Percentiles rank a stretch among this genome's conserved stretches.
phyloP scores from a whole-genome alignment of 2,329 filamentous ascomycete species.

The Alternaria tenuissima region DNA sequence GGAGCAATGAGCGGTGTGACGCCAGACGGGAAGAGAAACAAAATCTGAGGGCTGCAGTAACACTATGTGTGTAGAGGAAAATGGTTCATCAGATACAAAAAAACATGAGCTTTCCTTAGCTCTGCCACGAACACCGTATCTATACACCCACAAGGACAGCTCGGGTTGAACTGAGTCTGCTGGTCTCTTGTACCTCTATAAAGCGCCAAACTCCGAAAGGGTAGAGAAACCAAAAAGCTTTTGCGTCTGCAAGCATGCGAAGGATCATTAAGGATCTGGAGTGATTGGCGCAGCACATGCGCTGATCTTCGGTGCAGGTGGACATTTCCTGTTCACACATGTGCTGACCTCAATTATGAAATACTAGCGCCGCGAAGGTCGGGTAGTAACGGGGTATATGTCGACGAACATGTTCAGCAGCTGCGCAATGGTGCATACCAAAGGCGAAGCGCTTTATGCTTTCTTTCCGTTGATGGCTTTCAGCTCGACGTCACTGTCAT shows the following conservation, averaged over 20 bases:
- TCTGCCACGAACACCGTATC: neutral
- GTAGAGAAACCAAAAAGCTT: neutral
- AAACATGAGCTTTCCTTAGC: neutral
- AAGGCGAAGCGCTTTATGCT: constrained; percentile 36
- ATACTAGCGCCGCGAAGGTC: constrained; percentile 11
- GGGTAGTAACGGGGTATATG: constrained; percentile 17
- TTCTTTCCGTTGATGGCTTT: constrained; percentile 67
- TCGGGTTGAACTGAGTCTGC: constrained; percentile 4
- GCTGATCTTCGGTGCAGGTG: neutral
- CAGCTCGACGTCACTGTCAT: constrained; percentile 71
- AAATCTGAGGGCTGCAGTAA: neutral
- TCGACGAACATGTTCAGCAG: constrained; percentile 11
- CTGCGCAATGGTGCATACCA: constrained; percentile 8
- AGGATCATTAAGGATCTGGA: constrained; percentile 2
- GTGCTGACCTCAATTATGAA: neutral
- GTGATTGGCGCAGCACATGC: constrained; percentile 10
- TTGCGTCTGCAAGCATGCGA: neutral
- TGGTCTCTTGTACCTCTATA: neutral
- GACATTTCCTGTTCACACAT: neutral
- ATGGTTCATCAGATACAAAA: neutral
- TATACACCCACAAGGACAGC: neutral
- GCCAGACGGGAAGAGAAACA: neutral
- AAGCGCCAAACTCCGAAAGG: constrained; percentile 7
- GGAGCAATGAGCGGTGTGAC: constrained; percentile 2
- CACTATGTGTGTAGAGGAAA: neutral